Evolutionary conservation across 306 rosid genomes (phyloP).

Genomic region (Ceratonia siliqua): DNA sequence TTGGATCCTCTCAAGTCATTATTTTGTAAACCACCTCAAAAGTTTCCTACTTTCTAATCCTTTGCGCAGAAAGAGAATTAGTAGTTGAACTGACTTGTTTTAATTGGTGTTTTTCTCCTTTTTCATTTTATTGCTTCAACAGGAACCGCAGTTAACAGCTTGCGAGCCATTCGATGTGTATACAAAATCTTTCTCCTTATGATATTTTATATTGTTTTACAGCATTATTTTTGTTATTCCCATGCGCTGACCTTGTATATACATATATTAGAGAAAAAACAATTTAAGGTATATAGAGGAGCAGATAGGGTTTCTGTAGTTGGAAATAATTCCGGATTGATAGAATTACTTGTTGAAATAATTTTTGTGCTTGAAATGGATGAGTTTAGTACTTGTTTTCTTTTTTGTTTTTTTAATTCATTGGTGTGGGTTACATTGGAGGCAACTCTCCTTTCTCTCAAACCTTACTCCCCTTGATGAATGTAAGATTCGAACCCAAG

Average conservation of each 20-base stretch:
- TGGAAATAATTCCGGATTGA: neutral
- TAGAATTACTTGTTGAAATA: slow-evolving; percentile 1
- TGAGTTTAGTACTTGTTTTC: neutral
- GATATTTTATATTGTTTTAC: slow-evolving; percentile 28
- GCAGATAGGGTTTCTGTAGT: neutral
- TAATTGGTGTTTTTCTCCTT: slow-evolving; percentile 12
- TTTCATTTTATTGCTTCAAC: slow-evolving; percentile 41
- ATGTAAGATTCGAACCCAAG: too few relatives aligned
- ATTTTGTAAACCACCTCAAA: neutral
- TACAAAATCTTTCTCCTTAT: slow-evolving; percentile 70
- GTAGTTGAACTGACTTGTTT: slow-evolving; percentile 30
- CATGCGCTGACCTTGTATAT: slow-evolving; percentile 14
- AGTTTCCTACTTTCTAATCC: neutral
- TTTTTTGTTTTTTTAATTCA: neutral
- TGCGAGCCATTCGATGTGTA: slow-evolving; percentile 79
- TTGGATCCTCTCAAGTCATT: neutral
- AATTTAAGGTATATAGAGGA: slow-evolving; percentile 23
- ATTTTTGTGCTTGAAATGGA: neutral
- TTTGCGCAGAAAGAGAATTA: neutral
- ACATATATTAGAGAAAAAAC: slow-evolving; percentile 7
- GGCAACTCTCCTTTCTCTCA: neutral
- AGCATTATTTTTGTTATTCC: slow-evolving; percentile 2
- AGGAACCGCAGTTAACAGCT: slow-evolving; percentile 94
- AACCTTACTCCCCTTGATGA: neutral
- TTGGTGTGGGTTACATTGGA: too few relatives aligned